A percentile compares a stretch with the other conserved stretches of the same genome.
Evolutionary conservation across 805 yeast species (phyloP).

Genomic region (Candida loeiensis): DNA sequence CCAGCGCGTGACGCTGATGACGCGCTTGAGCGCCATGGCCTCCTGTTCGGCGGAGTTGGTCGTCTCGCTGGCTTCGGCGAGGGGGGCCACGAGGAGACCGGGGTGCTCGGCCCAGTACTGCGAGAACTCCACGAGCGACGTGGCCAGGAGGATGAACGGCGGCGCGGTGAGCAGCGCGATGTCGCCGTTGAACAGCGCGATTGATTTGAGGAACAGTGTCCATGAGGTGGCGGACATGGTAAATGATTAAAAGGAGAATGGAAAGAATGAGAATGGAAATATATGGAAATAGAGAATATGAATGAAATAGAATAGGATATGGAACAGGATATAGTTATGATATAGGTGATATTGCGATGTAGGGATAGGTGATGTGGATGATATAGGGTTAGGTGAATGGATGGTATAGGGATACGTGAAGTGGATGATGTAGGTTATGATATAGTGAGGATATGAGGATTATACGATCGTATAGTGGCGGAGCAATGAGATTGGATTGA

Average conservation of each 20-base stretch:
- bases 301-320: background rate
- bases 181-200: conserved; percentile 92
- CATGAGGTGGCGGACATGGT: conserved; percentile 51
- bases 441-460: no score
- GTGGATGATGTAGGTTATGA: no score
- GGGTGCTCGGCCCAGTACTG: conserved; percentile 96
- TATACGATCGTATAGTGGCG: no score
- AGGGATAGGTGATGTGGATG: no score
- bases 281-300: background rate
- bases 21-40: conserved; percentile 56
- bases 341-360: no score
- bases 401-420: no score
- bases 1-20: conserved; percentile 84
- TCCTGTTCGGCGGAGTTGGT: conserved; percentile 29
- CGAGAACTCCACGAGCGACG: conserved; percentile 85
- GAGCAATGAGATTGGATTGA: no score
- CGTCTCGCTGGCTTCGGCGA: conserved; percentile 45
- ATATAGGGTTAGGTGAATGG: no score
- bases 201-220: conserved; percentile 86
- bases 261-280: background rate
- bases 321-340: no score
- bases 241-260: no score
- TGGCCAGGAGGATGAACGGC: conserved; percentile 89
- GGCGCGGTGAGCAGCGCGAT: conserved; percentile 94
- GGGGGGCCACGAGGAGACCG: conserved; percentile 74